Conservation (phyloP, 768 basidiomycete species). For the Agaricus bisporus region DNA sequence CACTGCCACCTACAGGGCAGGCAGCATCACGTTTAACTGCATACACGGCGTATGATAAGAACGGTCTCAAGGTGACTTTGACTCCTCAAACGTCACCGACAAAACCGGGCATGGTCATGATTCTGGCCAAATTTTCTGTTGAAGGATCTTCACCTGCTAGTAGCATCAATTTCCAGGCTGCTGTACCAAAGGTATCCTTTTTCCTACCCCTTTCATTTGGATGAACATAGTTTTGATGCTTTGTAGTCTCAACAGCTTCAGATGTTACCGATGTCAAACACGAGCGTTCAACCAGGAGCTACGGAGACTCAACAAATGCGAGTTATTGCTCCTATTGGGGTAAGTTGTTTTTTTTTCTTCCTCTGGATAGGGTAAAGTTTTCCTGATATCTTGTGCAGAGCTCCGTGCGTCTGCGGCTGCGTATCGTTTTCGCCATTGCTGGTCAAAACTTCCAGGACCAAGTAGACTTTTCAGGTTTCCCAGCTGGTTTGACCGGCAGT, state of each 20-base stretch:
- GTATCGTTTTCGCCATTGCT: slow-evolving; percentile 69
- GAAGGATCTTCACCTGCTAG: slow-evolving; percentile 44
- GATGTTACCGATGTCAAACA: slow-evolving; percentile 95
- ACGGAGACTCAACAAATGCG: slow-evolving; percentile 96
- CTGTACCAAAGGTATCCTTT: slow-evolving; percentile 79
- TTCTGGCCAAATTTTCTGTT: slow-evolving; percentile 82
- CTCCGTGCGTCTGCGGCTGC: slow-evolving; percentile 75
- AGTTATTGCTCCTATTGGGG: slow-evolving; percentile 81
- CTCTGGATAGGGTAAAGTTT: slow-evolving; percentile 2
- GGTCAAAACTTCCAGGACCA: slow-evolving; percentile 83
- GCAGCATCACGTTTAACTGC: slow-evolving; percentile 51
- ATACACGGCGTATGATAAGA: slow-evolving; percentile 90
- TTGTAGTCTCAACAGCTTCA: slow-evolving; percentile 89
- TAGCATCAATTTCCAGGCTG: slow-evolving; percentile 90
- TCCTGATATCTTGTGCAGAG: slow-evolving; percentile 40
- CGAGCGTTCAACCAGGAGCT: slow-evolving; percentile 67
- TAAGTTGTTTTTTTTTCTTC: slow-evolving; percentile 34
- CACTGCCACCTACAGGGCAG: slow-evolving; percentile 31
- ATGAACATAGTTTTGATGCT: neutral
- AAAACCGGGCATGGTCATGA: slow-evolving; percentile 86
- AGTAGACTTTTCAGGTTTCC: slow-evolving; percentile 91
- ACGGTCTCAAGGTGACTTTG: slow-evolving; percentile 82
- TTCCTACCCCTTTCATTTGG: neutral
- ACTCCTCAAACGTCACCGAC: slow-evolving; percentile 79
- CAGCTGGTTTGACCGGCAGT: slow-evolving; percentile 56